Conservation (phyloP, 2,329 filamentous ascomycete genomes). For the Aureobasidium leucospermi region DNA sequence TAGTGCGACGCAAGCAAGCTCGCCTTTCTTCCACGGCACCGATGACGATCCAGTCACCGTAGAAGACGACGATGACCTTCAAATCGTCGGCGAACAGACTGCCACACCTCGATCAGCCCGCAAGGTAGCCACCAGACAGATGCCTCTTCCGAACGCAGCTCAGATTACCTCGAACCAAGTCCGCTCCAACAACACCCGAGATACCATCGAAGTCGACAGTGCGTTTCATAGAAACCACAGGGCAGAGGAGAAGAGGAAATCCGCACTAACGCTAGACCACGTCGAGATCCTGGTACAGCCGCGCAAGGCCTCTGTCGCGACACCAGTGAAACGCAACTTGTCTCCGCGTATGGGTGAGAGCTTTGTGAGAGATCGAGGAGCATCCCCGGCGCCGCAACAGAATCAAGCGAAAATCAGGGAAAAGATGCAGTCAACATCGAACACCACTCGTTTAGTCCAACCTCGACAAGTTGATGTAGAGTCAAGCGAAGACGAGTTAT, state of each 20-base stretch:
- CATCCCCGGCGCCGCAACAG: background rate
- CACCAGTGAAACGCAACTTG: background rate
- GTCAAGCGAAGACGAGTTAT: background rate
- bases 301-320: too few species aligned
- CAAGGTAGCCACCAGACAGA: background rate
- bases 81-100: background rate
- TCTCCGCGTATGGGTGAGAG: background rate
- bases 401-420: background rate
- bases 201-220: background rate
- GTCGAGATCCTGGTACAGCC: background rate
- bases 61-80: background rate
- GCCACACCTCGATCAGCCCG: background rate
- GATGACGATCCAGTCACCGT: background rate
- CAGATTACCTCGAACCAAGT: background rate
- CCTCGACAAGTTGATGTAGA: background rate
- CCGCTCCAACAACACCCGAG: background rate
- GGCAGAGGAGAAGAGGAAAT: background rate
- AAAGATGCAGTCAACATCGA: background rate
- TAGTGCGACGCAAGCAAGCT: background rate
- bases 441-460: background rate
- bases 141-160: background rate
- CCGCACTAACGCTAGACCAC: background rate
- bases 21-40: background rate
- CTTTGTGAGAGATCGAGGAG: background rate
- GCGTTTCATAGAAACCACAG: background rate